Percentiles rank a stretch among this genome's conserved stretches.
phyloP scores from a whole-genome alignment of 257 asterid species.

The Prunella vulgaris region DNA sequence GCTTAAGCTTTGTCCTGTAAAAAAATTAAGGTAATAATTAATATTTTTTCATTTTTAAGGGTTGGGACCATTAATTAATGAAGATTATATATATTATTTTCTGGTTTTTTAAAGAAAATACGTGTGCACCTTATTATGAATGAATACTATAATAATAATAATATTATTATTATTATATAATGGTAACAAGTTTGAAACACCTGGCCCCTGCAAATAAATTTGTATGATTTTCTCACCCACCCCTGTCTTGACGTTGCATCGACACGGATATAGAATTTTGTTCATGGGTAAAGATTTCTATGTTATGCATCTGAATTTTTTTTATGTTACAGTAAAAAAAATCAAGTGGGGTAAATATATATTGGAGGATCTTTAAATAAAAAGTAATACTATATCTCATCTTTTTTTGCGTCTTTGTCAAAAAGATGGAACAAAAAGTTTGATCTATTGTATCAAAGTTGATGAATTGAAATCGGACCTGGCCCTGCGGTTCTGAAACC shows the following conservation, averaged over 20 bases:
- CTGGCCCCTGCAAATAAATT: background rate
- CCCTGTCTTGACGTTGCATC: background rate
- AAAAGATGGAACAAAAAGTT: background rate
- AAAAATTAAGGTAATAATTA: background rate
- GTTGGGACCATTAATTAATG: background rate
- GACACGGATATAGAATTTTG: no score
- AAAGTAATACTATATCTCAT: background rate
- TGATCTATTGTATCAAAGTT: background rate
- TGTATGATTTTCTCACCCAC: background rate
- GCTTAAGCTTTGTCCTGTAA: constrained; percentile 90
- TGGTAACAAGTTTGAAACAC: background rate
- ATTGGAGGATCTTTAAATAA: constrained; percentile 1
- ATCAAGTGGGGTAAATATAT: no score
- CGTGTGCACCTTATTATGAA: constrained; percentile 10
- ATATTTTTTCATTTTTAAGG: background rate
- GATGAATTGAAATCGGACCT: constrained; percentile 36
- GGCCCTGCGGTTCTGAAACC: constrained; percentile 96
- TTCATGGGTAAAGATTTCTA: no score
- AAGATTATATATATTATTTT: no score
- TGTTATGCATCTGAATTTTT: background rate
- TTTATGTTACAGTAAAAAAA: background rate
- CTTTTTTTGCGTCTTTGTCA: background rate
- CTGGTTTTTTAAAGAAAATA: background rate
- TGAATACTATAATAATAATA: no score
- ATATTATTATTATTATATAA: no score